These are phyloP conservation scores for Colletotrichum cuscutae DNA, from an alignment of 2,329 filamentous ascomycete genomes.

Conservation along the genomic window DNA sequence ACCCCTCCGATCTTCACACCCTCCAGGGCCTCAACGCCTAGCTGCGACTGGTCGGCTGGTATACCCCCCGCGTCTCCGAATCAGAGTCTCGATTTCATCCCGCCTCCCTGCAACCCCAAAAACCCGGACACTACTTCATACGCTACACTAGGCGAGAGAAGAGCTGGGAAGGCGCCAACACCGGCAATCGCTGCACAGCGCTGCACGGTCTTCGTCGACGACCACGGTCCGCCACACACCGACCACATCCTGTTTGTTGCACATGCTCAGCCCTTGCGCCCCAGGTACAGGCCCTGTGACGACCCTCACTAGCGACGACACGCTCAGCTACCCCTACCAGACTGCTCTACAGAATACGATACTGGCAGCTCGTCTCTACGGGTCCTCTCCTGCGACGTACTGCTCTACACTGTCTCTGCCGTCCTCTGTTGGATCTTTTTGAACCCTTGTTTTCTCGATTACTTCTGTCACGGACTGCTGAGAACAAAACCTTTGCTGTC, in stretches of 20 bases:
- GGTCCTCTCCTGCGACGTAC: background rate
- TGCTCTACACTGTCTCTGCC: background rate
- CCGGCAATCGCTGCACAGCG: constrained; percentile 3
- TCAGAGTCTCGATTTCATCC: background rate
- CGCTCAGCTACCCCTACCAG: background rate
- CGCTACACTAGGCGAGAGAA: background rate
- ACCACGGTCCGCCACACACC: constrained; percentile 11
- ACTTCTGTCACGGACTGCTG: background rate
- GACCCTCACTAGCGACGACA: background rate
- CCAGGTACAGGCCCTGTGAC: background rate
- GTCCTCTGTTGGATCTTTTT: background rate
- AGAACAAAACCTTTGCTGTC: background rate
- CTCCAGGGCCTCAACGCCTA: background rate
- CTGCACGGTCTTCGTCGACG: background rate
- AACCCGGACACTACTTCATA: background rate
- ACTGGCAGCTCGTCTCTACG: background rate
- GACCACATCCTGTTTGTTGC: background rate
- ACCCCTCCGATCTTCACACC: constrained; percentile 22
- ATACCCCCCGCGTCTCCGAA: constrained; percentile 12
- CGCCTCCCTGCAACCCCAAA: background rate
- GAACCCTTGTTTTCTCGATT: too few relatives aligned
- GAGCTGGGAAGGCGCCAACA: constrained; percentile 24
- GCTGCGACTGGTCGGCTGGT: constrained; percentile 2
- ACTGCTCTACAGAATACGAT: background rate
- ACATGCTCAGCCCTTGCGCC: background rate